These are phyloP conservation scores for Fusarium odoratissimum DNA, from an alignment of 2,329 filamentous ascomycete species.

Conservation along the genomic window DNA sequence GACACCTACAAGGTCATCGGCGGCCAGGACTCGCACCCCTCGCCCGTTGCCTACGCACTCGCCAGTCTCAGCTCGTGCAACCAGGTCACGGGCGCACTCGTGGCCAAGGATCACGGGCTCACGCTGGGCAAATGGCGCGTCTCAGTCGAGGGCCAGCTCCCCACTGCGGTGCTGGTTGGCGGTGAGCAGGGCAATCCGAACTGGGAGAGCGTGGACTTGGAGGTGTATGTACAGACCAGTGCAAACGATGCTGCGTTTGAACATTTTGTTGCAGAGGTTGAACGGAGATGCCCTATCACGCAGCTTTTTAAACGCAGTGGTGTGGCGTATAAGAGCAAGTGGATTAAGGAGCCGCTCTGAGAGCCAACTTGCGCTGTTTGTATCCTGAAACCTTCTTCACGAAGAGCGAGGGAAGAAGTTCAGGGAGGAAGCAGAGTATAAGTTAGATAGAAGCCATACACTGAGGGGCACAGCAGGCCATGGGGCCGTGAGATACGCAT, in stretches of 20 bases:
- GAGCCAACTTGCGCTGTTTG: accelerated
- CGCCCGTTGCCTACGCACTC: not conserved
- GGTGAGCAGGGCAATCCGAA: not conserved
- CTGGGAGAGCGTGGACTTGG: not conserved
- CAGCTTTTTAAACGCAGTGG: not conserved
- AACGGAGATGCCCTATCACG: not conserved
- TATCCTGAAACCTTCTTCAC: accelerated
- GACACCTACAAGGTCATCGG: not conserved
- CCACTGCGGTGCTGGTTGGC: not conserved
- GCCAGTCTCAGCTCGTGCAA: not conserved
- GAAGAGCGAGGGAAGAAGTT: accelerated
- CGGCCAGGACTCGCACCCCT: not conserved
- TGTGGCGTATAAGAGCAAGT: not conserved
- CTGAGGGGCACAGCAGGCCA: accelerated
- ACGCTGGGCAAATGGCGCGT: not conserved
- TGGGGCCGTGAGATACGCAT: accelerated
- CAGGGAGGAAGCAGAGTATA: not conserved
- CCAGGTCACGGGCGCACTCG: not conserved
- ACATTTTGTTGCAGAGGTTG: not conserved
- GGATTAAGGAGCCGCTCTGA: not conserved
- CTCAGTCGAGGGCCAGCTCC: not conserved
- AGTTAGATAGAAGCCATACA: not conserved
- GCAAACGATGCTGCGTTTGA: not conserved
- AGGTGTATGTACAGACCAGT: not conserved
- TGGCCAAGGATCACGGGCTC: not conserved